Conservation (phyloP, 768 basidiomycete species). For the Porpolomopsis calyptriformis region DNA sequence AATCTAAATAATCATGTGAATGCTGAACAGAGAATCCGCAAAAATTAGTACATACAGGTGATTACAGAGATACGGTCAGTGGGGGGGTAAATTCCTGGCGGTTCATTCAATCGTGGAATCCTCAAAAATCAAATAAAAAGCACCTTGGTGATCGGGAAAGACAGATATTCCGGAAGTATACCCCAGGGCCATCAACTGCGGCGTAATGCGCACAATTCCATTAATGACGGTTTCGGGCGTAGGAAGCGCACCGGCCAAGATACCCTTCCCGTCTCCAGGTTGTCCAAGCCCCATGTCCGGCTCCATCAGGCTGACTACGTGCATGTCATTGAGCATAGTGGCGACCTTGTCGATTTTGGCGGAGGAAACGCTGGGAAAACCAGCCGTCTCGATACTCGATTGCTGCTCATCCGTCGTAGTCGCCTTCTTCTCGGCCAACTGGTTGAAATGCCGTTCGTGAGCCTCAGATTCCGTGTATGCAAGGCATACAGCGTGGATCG, state of each 20-base stretch:
- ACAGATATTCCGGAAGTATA: slow-evolving; percentile 62
- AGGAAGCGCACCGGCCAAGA: slow-evolving; percentile 67
- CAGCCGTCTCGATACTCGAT: background rate
- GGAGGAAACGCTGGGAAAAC: slow-evolving; percentile 31
- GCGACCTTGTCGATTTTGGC: slow-evolving; percentile 42
- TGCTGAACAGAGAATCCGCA: background rate
- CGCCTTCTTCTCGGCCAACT: slow-evolving; percentile 22
- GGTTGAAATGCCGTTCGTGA: slow-evolving; percentile 47
- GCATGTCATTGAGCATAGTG: slow-evolving; percentile 45
- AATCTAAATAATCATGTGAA: slow-evolving; percentile 38
- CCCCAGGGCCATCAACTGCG: slow-evolving; percentile 67
- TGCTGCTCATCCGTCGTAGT: slow-evolving; percentile 5
- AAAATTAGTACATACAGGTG: slow-evolving; percentile 46
- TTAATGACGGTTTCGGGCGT: slow-evolving; percentile 61
- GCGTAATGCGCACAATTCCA: slow-evolving; percentile 62
- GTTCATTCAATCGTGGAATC: background rate
- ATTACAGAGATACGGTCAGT: slow-evolving; percentile 67
- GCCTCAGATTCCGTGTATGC: slow-evolving; percentile 52
- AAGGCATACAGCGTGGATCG: slow-evolving; percentile 74
- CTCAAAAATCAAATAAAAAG: slow-evolving; percentile 6
- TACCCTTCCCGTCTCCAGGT: slow-evolving; percentile 54
- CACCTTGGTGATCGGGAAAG: slow-evolving; percentile 56
- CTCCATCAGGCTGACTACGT: slow-evolving; percentile 49
- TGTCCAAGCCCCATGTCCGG: slow-evolving; percentile 66
- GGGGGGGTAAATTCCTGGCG: slow-evolving; percentile 54